Evolutionary conservation across 495 filamentous ascomycete species (phyloP), one percentile per base, ranked within the genome.

Genomic region (Aspergillus saccharolyticus): DNA sequence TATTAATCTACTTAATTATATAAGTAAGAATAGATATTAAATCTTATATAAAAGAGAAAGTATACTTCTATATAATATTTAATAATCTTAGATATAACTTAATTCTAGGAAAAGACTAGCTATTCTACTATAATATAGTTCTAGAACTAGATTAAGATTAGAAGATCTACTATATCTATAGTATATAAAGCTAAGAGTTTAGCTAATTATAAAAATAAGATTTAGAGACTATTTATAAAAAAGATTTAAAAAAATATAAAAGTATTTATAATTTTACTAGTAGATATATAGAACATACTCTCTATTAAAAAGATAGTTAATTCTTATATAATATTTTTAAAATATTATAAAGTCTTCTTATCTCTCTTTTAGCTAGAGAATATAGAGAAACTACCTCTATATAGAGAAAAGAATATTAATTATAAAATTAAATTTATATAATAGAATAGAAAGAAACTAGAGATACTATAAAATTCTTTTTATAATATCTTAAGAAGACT

Each of bases 31-130:
- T n/a, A n/a, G n/a, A n/a, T n/a, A n/a, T n/a, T n/a, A n/a, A n/a
- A n/a, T n/a, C n/a, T n/a, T n/a, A n/a, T n/a, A n/a, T n/a, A n/a
- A n/a, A n/a, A n/a, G n/a, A n/a, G n/a, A n/a, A n/a, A n/a, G n/a
- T n/a, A n/a, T n/a, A n/a, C n/a, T n/a, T n/a, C n/a, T n/a, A n/a
- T 44, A 44, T 44, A 54, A 24, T 44, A 54, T 22, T 15, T 54
- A 54, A 44, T 44, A 33, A 54, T 54, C 19, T 24, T 24, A 25
- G 28, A 1, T 54, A 44, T 54, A 54, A 54, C 24, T n/a, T 54
- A 44, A 28, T 54, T 14, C 24, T 28, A 51, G 21, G 24, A 51
- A 51, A 33, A 51, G 28, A n/a, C 47, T 51, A 5, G 15, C 17
- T 51, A 1, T 51, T 28, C 2, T 51, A 16, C 17, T 30, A 18